Base-by-base conservation (phyloP, 2,329 filamentous ascomycete species). In the Ophiostoma quercus region DNA sequence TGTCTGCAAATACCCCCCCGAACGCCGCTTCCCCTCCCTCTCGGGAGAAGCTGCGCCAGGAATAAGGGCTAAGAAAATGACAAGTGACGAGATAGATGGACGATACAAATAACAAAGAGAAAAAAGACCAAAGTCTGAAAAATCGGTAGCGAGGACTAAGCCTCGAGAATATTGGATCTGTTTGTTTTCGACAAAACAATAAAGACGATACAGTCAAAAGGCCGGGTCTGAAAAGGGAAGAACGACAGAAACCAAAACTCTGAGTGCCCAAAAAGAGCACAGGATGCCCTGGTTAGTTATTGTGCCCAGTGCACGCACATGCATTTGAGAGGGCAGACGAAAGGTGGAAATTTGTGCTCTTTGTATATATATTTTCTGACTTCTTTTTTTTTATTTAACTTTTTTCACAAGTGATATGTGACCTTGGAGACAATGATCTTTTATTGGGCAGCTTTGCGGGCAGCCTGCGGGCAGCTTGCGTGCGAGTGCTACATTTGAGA, bases 391-490 rank as follows among this genome's bases (percentile, higher is more conserved):
- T 8, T 51, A 12, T 16, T 51, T 51, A 16, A 19, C n/a, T 57
- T 19, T 60, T 7, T 32, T 62, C 16, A 9, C 57, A 62, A 32
- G 25, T 34, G 57, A 62, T 32, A 62, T 60, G 57, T 34, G 57
- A 62, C 57, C 25, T 34, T 4, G 12, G 25, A 16, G 14, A 25
- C 25, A 62, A 8, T 25, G n/a, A 57, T 57, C 51, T 57, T 57
- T n/a, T 57, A 25, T 57, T 57, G 51, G 51, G 51, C 11, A 62
- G 25, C 57, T 32, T 34, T 62, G 57, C 57, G 22, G 32, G 57
- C 22, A 47, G 43, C 16, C 9, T 41, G 39, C 43, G 14, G 12
- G 43, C n/a, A 57, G 51, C 22, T 25, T 62, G 57, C 57, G 22
- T 62, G 25, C 22, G 25, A 29, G 51, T 25, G 22, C 51, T 57